These are phyloP conservation scores for Pochonia chlamydosporia DNA, from an alignment of 2,329 filamentous ascomycete species.

Conservation along the genomic window DNA sequence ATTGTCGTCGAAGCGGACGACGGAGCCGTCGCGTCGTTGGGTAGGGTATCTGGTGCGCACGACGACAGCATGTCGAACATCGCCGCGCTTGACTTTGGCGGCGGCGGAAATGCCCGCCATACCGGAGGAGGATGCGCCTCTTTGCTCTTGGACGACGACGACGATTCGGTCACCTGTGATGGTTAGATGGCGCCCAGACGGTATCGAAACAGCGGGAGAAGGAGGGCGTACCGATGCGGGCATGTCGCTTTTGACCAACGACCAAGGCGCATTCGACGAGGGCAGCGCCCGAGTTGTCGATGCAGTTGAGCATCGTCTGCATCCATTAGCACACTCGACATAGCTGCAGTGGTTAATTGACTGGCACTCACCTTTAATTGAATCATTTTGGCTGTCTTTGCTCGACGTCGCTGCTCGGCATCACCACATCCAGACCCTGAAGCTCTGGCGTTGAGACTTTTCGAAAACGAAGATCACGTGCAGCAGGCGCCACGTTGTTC, in stretches of 20 bases:
- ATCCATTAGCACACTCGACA: slow-evolving; percentile 9
- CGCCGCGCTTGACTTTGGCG: slow-evolving; percentile 91
- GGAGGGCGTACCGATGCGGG: slow-evolving; percentile 69
- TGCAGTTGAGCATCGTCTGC: slow-evolving; percentile 96
- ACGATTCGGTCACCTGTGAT: slow-evolving; percentile 85
- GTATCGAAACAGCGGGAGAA: neutral
- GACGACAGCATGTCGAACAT: slow-evolving; percentile 92
- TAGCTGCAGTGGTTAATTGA: neutral
- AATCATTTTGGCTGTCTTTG: slow-evolving; percentile 62
- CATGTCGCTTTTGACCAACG: slow-evolving; percentile 81
- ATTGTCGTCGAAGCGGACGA: slow-evolving; percentile 94
- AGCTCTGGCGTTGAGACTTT: slow-evolving; percentile 2
- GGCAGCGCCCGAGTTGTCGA: slow-evolving; percentile 98
- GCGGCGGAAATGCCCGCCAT: slow-evolving; percentile 67
- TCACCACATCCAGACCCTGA: neutral
- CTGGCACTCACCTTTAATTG: slow-evolving; percentile 65
- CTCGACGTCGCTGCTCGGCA: neutral
- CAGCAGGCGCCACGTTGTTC: slow-evolving; percentile 1
- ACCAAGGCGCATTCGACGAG: slow-evolving; percentile 95
- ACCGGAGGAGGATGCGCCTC: slow-evolving; percentile 66
- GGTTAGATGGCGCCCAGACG: neutral
- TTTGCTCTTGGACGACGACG: slow-evolving; percentile 95
- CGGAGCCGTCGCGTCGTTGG: slow-evolving; percentile 80
- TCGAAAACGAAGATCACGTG: slow-evolving; percentile 4
- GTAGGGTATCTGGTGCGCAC: slow-evolving; percentile 87